phyloP scores from a whole-genome alignment of 202 grass and related monocot species.

The Alloteropsis angusta region DNA sequence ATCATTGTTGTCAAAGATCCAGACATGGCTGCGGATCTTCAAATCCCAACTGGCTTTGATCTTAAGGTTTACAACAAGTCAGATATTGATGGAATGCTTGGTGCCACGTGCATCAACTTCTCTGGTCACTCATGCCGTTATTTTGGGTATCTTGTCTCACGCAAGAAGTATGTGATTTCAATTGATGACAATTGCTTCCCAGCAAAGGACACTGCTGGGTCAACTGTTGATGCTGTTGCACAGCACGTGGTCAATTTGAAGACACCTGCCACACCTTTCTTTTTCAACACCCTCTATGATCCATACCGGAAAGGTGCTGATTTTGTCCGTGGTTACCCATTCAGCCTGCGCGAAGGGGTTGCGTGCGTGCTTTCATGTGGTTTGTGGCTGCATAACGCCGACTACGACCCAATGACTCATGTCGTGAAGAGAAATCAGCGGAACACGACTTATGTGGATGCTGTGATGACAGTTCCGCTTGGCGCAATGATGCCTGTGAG shows the following conservation, averaged over 20 bases:
- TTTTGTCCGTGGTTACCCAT: conserved; percentile 96
- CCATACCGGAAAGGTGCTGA: conserved; percentile 72
- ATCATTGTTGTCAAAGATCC: conserved; percentile 85
- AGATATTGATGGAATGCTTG: conserved; percentile 55
- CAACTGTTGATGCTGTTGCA: conserved; percentile 56
- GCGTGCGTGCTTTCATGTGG: conserved; percentile 75
- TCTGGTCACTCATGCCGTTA: conserved; percentile 77
- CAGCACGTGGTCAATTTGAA: conserved; percentile 78
- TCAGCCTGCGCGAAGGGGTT: conserved; percentile 74
- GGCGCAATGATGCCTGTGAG: conserved; percentile 70
- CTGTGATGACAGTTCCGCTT: conserved; percentile 80
- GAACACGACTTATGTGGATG: conserved; percentile 74
- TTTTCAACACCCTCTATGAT: conserved; percentile 98
- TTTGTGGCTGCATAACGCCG: conserved; percentile 74
- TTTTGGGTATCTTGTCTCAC: conserved; percentile 89
- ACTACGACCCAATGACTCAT: conserved; percentile 91
- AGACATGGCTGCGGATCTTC: conserved; percentile 49
- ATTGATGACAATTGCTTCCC: conserved; percentile 87
- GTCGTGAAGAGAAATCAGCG: conserved; percentile 70
- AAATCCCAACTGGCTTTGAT: conserved; percentile 70
- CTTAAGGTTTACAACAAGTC: conserved; percentile 72
- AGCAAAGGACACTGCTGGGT: conserved; percentile 51
- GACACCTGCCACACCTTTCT: conserved; percentile 84
- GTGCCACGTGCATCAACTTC: conserved; percentile 63
- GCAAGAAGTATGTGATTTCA: conserved; percentile 87